Evolutionary conservation across 371 early-diverging fungal species (phyloP).

Genomic region (Mortierella sp.): DNA sequence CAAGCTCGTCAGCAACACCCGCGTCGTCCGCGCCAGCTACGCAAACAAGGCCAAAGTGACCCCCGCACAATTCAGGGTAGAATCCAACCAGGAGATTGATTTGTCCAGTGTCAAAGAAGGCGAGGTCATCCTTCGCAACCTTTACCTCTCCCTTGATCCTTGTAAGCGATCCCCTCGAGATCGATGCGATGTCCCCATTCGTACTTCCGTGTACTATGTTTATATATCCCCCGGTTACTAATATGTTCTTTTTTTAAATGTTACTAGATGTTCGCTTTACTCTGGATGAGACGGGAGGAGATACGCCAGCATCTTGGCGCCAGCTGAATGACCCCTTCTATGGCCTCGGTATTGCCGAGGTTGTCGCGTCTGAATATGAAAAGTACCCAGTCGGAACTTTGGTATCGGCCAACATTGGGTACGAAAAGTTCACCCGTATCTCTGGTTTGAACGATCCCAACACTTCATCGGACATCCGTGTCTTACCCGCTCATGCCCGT

Average conservation of each 20-base stretch:
- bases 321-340: conserved; percentile 29
- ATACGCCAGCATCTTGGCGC: conserved; percentile 13
- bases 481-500: conserved; percentile 42
- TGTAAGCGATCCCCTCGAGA: conserved; percentile 21
- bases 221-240: no score
- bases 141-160: conserved; percentile 48
- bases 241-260: not conserved
- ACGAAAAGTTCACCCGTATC: conserved; percentile 40
- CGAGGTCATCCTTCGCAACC: conserved; percentile 42
- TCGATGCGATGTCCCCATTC: not conserved
- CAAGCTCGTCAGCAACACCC: conserved; percentile 22
- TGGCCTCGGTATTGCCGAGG: conserved; percentile 44
- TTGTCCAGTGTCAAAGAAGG: conserved; percentile 25
- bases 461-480: conserved; percentile 21
- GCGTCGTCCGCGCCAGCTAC: conserved; percentile 43
- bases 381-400: conserved; percentile 43
- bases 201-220: no score
- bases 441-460: conserved; percentile 30
- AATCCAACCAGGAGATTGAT: conserved; percentile 30
- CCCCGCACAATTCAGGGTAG: conserved; percentile 28
- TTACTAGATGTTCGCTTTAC: conserved; percentile 36
- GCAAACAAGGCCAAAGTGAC: conserved; percentile 41
- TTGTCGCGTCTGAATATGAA: conserved; percentile 32
- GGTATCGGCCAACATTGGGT: conserved; percentile 34
- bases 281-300: conserved; percentile 24